Conservation (phyloP, 495 filamentous ascomycete genomes). For the Aspergillus sparsus region DNA sequence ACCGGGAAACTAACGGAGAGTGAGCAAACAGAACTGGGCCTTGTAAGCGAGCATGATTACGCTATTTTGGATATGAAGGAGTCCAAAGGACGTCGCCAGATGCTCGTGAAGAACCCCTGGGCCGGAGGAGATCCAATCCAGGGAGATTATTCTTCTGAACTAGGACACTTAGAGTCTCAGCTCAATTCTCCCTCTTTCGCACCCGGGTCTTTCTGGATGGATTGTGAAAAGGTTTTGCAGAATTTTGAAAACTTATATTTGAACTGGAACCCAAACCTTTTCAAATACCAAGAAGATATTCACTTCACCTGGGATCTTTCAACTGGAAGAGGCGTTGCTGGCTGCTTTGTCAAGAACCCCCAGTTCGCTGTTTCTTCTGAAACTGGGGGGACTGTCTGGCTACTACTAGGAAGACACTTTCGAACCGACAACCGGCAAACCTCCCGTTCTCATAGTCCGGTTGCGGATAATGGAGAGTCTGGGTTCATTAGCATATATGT, state of each 20-base stretch:
- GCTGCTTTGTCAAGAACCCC: slow-evolving; percentile 75
- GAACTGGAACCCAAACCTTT: slow-evolving; percentile 94
- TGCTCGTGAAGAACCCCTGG: slow-evolving; percentile 97
- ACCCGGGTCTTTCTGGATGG: slow-evolving; percentile 90
- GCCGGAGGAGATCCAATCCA: slow-evolving; percentile 60
- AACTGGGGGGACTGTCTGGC: slow-evolving; percentile 67
- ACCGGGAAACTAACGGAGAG: slow-evolving; percentile 74
- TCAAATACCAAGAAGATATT: slow-evolving; percentile 76
- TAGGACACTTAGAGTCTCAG: slow-evolving; percentile 15
- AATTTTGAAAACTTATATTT: slow-evolving; percentile 94
- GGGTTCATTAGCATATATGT: slow-evolving; percentile 88
- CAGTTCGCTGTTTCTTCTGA: slow-evolving; percentile 72
- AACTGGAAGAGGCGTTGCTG: slow-evolving; percentile 50
- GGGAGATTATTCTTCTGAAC: slow-evolving; percentile 14
- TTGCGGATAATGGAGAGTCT: slow-evolving; percentile 42
- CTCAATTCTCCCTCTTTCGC: slow-evolving; percentile 30
- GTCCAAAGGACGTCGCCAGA: slow-evolving; percentile 57
- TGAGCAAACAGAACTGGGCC: slow-evolving; percentile 76
- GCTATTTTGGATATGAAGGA: slow-evolving; percentile 81
- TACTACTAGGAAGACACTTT: slow-evolving; percentile 85
- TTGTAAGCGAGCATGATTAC: slow-evolving; percentile 92
- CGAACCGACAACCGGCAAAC: slow-evolving; percentile 31
- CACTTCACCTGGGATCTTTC: slow-evolving; percentile 88
- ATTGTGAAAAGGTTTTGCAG: slow-evolving; percentile 77
- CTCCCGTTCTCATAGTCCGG: slow-evolving; percentile 18